Evolutionary conservation across 495 filamentous ascomycete species (phyloP).

Genomic region (Penicillium crystallinum): DNA sequence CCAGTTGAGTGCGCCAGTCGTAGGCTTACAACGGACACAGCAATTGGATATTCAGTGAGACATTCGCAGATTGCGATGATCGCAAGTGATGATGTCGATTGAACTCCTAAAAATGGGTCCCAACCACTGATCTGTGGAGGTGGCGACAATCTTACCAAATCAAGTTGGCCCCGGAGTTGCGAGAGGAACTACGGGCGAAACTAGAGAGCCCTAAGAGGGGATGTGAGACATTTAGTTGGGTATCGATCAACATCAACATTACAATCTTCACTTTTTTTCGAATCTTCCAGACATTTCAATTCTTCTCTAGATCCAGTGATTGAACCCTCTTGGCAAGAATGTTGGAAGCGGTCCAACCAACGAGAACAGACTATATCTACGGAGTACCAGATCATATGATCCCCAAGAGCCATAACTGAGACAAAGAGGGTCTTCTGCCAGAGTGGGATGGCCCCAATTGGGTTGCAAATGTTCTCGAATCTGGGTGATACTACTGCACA

Average conservation of each 20-base stretch:
- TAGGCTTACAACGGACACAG: too few species aligned
- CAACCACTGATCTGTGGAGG: not conserved
- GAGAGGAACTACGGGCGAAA: slow-evolving; percentile 3
- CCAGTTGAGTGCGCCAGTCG: too few species aligned
- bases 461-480: too few species aligned
- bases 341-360: too few species aligned
- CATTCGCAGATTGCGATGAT: not conserved
- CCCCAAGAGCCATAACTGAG: too few species aligned
- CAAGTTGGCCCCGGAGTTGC: slow-evolving; percentile 1
- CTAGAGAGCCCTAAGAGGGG: slow-evolving; percentile 6
- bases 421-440: too few species aligned
- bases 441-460: too few species aligned
- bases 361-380: too few species aligned
- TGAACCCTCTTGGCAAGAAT: too few species aligned
- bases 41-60: not conserved
- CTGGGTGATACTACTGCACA: too few species aligned
- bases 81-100: slow-evolving; percentile 1
- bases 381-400: too few species aligned
- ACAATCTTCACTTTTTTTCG: not conserved
- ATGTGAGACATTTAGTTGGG: slow-evolving; percentile 12
- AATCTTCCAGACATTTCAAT: not conserved
- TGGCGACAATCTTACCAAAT: slow-evolving; percentile 15
- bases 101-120: not conserved
- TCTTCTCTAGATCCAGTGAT: too few species aligned
- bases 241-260: not conserved